Evolutionary conservation across 345 rosid genomes (phyloP).

Genomic region (Lagerstroemia speciosa): DNA sequence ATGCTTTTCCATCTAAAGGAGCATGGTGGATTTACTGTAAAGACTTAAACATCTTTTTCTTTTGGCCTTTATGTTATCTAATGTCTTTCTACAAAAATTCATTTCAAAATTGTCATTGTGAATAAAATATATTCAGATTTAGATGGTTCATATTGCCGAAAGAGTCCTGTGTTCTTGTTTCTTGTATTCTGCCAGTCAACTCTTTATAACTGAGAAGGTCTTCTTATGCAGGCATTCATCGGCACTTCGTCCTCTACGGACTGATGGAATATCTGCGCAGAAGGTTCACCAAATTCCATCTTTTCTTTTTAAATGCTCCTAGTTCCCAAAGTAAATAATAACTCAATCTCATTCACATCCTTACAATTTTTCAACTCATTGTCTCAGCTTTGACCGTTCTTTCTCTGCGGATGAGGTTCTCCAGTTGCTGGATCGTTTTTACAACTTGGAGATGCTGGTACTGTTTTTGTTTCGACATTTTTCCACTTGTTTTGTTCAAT

Average conservation of each 20-base stretch:
- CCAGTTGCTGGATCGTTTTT: conserved; percentile 85
- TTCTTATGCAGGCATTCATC: conserved; percentile 66
- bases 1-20: too few relatives aligned
- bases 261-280: conserved; percentile 79
- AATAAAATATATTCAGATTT: too few relatives aligned
- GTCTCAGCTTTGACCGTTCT: conserved; percentile 61
- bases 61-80: too few relatives aligned
- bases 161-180: background rate
- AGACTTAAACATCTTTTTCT: too few relatives aligned
- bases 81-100: too few relatives aligned
- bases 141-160: background rate
- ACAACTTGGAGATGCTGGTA: conserved; percentile 95
- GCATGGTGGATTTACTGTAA: too few relatives aligned
- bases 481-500: background rate
- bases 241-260: conserved; percentile 88
- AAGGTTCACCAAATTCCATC: conserved; percentile 40
- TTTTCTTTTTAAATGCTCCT: background rate
- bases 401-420: conserved; percentile 90
- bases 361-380: conserved; percentile 7
- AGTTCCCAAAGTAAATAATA: background rate
- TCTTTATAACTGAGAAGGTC: background rate
- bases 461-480: background rate
- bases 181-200: background rate
- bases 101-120: too few relatives aligned
- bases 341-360: background rate